A percentile compares a stretch with the other conserved stretches of the same genome.
Conservation (phyloP, 352 stramenopile species). For the Elongisporangium anandrum region DNA sequence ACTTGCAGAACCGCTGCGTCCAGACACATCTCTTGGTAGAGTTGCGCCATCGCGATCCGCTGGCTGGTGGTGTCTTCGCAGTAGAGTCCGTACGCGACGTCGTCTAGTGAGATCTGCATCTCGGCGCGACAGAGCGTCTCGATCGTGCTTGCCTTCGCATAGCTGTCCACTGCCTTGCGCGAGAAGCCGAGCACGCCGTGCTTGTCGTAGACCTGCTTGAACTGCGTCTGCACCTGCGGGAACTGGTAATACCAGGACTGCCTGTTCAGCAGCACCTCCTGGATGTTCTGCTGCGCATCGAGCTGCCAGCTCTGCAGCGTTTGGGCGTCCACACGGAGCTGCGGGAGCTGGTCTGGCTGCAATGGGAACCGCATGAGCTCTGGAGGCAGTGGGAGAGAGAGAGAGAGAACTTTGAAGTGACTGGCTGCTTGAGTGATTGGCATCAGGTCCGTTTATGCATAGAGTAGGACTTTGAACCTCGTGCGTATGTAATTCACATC, state of each 20-base stretch:
- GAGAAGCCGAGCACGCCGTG: neutral
- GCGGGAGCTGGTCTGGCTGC: neutral
- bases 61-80: constrained; percentile 24
- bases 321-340: neutral
- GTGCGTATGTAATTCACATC: too few relatives aligned
- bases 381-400: too few relatives aligned
- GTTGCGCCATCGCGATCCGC: neutral
- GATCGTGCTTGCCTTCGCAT: neutral
- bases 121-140: neutral
- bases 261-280: neutral
- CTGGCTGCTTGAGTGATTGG: too few relatives aligned
- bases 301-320: neutral
- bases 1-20: neutral
- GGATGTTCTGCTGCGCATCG: neutral
- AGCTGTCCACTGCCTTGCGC: neutral
- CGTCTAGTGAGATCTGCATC: constrained; percentile 23
- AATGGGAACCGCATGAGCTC: neutral
- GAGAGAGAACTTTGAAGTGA: too few relatives aligned
- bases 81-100: constrained; percentile 42
- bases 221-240: neutral
- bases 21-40: neutral
- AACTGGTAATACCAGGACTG: neutral
- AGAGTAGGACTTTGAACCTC: too few relatives aligned
- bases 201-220: neutral
- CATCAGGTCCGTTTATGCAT: too few relatives aligned